Percentiles rank a stretch among this genome's conserved stretches.
phyloP scores from a whole-genome alignment of 345 rosid genomes.

The Isatis tinctoria region DNA sequence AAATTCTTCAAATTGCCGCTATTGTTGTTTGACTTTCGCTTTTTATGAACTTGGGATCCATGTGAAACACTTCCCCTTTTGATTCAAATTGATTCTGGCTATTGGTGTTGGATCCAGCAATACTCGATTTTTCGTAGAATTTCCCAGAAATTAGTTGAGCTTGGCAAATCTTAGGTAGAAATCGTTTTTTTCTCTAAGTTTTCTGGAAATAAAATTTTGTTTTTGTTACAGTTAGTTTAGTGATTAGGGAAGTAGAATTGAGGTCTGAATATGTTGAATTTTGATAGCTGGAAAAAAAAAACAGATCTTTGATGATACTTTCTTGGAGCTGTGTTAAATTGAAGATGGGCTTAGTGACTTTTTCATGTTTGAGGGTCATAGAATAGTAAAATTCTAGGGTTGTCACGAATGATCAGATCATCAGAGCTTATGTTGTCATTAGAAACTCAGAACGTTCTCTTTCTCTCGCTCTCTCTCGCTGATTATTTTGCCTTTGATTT shows the following conservation, averaged over 20 bases:
- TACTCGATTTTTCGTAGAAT: neutral
- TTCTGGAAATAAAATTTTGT: neutral
- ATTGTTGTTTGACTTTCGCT: neutral
- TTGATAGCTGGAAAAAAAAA: neutral
- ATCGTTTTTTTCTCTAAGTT: neutral
- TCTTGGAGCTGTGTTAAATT: neutral
- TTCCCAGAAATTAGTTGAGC: neutral
- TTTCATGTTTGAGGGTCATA: neutral
- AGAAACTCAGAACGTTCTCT: neutral
- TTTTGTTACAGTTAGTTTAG: neutral
- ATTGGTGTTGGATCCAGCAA: neutral
- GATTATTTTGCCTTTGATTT: neutral
- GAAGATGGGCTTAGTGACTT: neutral
- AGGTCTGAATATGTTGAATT: neutral
- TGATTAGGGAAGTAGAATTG: slow-evolving; percentile 1
- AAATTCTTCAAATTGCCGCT: neutral
- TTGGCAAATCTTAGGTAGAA: neutral
- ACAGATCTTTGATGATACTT: neutral
- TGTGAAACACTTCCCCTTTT: neutral
- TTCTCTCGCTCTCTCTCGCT: neutral
- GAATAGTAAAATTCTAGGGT: neutral
- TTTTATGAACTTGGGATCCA: neutral
- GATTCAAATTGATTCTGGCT: neutral
- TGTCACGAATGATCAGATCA: neutral
- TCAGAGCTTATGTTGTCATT: neutral